These are phyloP conservation scores for Aspergillus ellipticus DNA, from an alignment of 495 filamentous ascomycete genomes.

Conservation along the genomic window DNA sequence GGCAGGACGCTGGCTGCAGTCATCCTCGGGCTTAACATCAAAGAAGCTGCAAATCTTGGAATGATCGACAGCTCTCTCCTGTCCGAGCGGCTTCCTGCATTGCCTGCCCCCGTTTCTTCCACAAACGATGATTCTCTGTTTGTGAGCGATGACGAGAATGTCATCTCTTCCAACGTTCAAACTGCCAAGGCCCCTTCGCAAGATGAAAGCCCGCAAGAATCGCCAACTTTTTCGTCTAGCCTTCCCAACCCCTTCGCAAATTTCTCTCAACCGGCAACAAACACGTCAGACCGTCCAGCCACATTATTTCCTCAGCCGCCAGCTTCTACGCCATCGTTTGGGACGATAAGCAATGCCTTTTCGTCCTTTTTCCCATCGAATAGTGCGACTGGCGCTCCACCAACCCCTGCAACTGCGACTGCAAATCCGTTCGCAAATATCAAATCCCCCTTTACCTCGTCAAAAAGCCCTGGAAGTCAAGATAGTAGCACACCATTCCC, in stretches of 20 bases:
- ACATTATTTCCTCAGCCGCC: neutral
- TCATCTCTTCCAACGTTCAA: constrained; percentile 7
- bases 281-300: neutral
- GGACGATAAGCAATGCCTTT: constrained; percentile 14
- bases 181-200: constrained; percentile 1
- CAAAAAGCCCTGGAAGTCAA: neutral
- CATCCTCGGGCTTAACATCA: constrained; percentile 49
- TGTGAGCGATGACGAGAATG: constrained; percentile 39
- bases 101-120: constrained; percentile 5
- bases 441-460: neutral
- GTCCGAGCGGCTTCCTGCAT: constrained; percentile 12
- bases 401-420: constrained; percentile 1
- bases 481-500: neutral
- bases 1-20: constrained; percentile 46
- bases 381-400: neutral
- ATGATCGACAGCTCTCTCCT: constrained; percentile 41
- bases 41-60: constrained; percentile 42
- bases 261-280: constrained; percentile 7
- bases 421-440: constrained; percentile 21
- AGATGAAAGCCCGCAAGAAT: neutral
- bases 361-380: constrained; percentile 19
- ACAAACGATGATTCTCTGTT: constrained; percentile 40
- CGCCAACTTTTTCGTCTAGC: constrained; percentile 8
- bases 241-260: constrained; percentile 10
- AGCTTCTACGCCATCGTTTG: constrained; percentile 4